Evolutionary conservation across 2,329 filamentous ascomycete species (phyloP), one percentile per base, ranked within the genome.

Genomic region (Talaromyces piceae): DNA sequence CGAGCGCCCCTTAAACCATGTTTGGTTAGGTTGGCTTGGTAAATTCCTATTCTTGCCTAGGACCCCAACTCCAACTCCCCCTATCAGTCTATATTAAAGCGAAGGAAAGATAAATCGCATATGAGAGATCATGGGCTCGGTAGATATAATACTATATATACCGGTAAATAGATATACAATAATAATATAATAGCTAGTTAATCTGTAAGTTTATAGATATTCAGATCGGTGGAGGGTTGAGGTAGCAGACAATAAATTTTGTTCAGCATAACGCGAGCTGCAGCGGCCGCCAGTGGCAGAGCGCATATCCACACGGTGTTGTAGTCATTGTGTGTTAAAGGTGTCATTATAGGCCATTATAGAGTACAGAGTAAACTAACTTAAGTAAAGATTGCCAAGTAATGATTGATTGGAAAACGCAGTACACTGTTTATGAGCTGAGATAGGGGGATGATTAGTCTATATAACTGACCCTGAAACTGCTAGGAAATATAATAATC

Each of bases 21-120:
- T n/a, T n/a, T n/a, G n/a, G n/a, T n/a, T n/a, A n/a, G n/a, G n/a
- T n/a, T n/a, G n/a, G n/a, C n/a, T n/a, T n/a, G n/a, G n/a, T n/a
- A n/a, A n/a, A n/a, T n/a, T n/a, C n/a, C n/a, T 28, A 27, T 16
- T 5, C 16, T 20, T 46, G 28, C 13, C 28, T 28, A 27, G 44
- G 44, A 18, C 25, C 22, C 44, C 44, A 18, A 25, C 44, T 31
- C 44, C 44, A 22, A 46, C 25, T 33, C 27, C 27, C 27, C 31
- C 27, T 28, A 47, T 47, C 45, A 47, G 27, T 47, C 16, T 45
- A 28, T 50, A 49, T 41, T 50, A 47, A 31, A 56, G 39, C 22
- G 33, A 47, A 23, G 50, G 53, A 46, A 57, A 57, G 22, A 41
- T 50, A 30, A 50, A 54, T 5, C 53, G n/a, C 50, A 41, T 26